phyloP scores from a whole-genome alignment of 441 rosid species.

The Euphorbia corollata region DNA sequence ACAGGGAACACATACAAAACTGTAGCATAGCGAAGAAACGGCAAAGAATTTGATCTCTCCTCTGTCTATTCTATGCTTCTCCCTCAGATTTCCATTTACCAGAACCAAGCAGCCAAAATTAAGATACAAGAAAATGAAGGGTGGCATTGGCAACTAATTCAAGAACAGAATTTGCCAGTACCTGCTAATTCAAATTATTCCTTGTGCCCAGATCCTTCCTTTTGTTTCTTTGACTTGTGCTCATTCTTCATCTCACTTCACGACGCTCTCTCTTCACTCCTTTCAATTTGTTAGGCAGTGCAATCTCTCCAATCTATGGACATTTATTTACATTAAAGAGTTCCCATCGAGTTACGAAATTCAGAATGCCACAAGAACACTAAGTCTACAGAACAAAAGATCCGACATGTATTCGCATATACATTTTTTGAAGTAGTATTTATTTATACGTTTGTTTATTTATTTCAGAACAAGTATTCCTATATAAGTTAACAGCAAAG shows the following conservation, averaged over 20 bases:
- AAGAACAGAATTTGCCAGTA: not conserved
- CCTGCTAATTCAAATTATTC: slow-evolving; percentile 22
- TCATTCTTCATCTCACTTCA: slow-evolving; percentile 51
- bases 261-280: slow-evolving; percentile 90
- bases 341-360: not conserved
- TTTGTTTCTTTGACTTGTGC: slow-evolving; percentile 47
- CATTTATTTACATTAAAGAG: not conserved
- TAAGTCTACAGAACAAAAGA: not conserved
- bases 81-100: slow-evolving; percentile 3
- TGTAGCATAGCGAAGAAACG: not conserved
- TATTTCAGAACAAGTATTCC: too few relatives aligned
- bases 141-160: too few relatives aligned
- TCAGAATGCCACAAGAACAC: not conserved
- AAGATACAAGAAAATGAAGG: not conserved
- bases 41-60: slow-evolving; percentile 2
- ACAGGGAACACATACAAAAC: not conserved
- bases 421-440: too few relatives aligned
- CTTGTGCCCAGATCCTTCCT: slow-evolving; percentile 43
- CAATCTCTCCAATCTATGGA: slow-evolving; percentile 51
- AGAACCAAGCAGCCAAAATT: slow-evolving; percentile 8
- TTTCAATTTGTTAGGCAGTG: slow-evolving; percentile 57
- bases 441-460: too few relatives aligned
- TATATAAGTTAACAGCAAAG: too few relatives aligned
- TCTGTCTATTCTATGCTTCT: not conserved
- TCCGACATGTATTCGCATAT: too few relatives aligned